A percentile compares a stretch with the other conserved stretches of the same genome.
Evolutionary conservation across 2,329 filamentous ascomycete species (phyloP).

Genomic region (Fusarium drepaniforme): DNA sequence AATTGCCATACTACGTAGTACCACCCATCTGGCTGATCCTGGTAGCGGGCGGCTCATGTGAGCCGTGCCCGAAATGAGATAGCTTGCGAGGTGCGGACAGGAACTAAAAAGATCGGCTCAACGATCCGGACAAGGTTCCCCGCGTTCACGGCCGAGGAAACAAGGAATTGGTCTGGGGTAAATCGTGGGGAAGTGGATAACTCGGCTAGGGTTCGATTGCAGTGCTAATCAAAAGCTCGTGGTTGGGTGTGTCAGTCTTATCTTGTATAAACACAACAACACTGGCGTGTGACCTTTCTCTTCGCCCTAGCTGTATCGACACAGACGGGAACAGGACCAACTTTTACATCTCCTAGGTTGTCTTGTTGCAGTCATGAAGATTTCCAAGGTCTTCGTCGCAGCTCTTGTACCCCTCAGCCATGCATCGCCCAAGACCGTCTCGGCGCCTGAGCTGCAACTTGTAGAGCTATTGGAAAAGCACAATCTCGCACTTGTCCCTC

Average conservation of each 20-base stretch:
- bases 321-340: background rate
- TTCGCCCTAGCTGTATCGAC: background rate
- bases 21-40: background rate
- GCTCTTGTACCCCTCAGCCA: constrained; percentile 51
- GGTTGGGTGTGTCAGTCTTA: background rate
- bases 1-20: background rate
- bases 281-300: background rate
- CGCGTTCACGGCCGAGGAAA: constrained; percentile 1
- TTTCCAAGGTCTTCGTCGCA: constrained; percentile 51
- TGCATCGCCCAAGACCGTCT: constrained; percentile 37
- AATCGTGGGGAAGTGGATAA: constrained; percentile 3
- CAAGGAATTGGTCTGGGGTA: constrained; percentile 15
- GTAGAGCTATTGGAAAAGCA: constrained; percentile 57
- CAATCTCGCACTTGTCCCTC: constrained; percentile 58
- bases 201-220: background rate
- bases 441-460: constrained; percentile 52
- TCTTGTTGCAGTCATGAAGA: constrained; percentile 47
- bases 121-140: constrained; percentile 21
- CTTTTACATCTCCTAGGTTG: background rate
- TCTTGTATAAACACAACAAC: constrained; percentile 7
- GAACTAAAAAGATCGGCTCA: background rate
- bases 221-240: constrained; percentile 13
- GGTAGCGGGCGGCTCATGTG: background rate
- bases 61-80: background rate
- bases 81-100: constrained; percentile 5